Conservation (phyloP, 306 rosid species). For the Prunus davidiana region DNA sequence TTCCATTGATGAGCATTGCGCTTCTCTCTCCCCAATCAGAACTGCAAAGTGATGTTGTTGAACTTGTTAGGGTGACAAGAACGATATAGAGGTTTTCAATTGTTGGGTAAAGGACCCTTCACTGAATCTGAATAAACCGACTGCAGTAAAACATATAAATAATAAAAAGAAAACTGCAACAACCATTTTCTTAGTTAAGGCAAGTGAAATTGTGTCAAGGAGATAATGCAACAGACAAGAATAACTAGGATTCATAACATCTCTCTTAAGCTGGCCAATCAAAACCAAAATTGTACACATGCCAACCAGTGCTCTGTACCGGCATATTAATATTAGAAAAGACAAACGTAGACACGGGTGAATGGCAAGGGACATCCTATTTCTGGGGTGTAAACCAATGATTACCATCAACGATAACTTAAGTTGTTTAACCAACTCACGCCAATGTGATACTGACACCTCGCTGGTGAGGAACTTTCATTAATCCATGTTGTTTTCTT, state of each 20-base stretch:
- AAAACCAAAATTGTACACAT: background rate
- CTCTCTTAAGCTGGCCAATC: background rate
- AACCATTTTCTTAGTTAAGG: background rate
- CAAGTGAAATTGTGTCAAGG: background rate
- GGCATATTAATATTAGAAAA: background rate
- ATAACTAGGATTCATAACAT: too few species aligned
- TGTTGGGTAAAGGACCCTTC: background rate
- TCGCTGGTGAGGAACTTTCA: too few species aligned
- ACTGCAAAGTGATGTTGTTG: conserved; percentile 42
- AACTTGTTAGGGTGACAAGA: background rate
- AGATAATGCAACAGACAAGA: too few species aligned
- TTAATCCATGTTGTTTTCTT: too few species aligned
- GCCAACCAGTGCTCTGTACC: background rate
- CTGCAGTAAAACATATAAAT: background rate
- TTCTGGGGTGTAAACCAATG: too few species aligned
- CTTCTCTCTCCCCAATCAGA: conserved; percentile 71
- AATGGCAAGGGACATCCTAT: too few species aligned
- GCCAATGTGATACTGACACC: too few species aligned
- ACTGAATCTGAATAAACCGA: background rate
- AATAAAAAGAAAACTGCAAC: background rate
- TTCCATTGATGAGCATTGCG: conserved; percentile 47
- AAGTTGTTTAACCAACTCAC: too few species aligned
- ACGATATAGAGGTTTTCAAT: background rate
- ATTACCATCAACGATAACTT: too few species aligned
- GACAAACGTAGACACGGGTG: background rate